Percentiles rank a stretch among this genome's conserved stretches.
Evolutionary conservation across 352 stramenopile species (phyloP).

Genomic region (Pythium plurisporium): DNA sequence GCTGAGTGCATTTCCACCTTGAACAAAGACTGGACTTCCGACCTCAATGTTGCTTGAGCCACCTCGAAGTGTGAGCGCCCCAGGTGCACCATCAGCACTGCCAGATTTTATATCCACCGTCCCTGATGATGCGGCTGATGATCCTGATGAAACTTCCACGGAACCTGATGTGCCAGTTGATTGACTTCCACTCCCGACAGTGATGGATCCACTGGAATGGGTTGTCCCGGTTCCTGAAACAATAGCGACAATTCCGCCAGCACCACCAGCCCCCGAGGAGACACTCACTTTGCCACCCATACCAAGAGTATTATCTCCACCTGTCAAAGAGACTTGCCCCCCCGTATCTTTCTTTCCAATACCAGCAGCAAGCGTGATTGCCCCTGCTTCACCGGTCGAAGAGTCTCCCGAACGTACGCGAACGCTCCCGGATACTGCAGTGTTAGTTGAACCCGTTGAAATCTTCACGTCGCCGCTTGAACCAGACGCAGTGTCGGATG

Average conservation of each 20-base stretch:
- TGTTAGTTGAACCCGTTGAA: background rate
- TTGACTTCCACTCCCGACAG: slow-evolving; percentile 9
- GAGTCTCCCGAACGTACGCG: background rate
- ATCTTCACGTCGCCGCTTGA: slow-evolving; percentile 1
- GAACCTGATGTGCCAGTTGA: slow-evolving; percentile 10
- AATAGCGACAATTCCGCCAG: slow-evolving; percentile 6
- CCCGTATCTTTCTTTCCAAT: background rate
- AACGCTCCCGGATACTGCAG: slow-evolving; percentile 1
- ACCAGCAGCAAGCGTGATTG: slow-evolving; percentile 7
- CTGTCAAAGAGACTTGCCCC: background rate
- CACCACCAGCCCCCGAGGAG: slow-evolving; percentile 18
- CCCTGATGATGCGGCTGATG: slow-evolving; percentile 3
- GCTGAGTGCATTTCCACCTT: slow-evolving; percentile 8
- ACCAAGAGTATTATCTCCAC: background rate
- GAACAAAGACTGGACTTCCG: slow-evolving; percentile 15
- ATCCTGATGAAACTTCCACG: slow-evolving; percentile 12
- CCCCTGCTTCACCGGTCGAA: background rate
- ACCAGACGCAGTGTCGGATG: background rate
- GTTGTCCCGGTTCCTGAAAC: slow-evolving; percentile 1
- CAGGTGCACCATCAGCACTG: slow-evolving; percentile 3
- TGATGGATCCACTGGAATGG: slow-evolving; percentile 11
- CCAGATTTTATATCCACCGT: slow-evolving; percentile 14
- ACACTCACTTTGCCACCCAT: slow-evolving; percentile 30
- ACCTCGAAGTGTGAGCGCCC: slow-evolving; percentile 4
- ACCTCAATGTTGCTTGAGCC: slow-evolving; percentile 2